These are phyloP conservation scores for Penicillium vulpinum DNA, from an alignment of 2,329 filamentous ascomycete genomes.

Conservation along the genomic window DNA sequence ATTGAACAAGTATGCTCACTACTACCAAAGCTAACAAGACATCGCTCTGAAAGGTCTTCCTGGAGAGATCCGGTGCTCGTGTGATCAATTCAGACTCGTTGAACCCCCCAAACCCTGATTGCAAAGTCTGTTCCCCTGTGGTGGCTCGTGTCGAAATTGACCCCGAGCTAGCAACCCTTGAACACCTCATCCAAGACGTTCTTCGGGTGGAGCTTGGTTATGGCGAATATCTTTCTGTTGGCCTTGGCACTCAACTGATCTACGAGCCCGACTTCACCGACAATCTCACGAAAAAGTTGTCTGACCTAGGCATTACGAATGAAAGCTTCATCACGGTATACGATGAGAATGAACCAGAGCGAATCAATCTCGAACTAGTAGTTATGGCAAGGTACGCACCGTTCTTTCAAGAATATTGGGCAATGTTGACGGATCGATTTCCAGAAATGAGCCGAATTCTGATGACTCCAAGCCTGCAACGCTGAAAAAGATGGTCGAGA, in stretches of 20 bases:
- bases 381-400: conserved; percentile 42
- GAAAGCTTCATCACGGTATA: conserved; percentile 79
- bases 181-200: conserved; percentile 74
- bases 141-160: conserved; percentile 69
- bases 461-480: conserved; percentile 44
- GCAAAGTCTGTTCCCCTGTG: conserved; percentile 77
- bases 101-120: conserved; percentile 71
- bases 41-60: conserved; percentile 61
- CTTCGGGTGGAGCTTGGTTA: conserved; percentile 72
- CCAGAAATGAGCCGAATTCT: conserved; percentile 31
- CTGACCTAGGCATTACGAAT: conserved; percentile 70
- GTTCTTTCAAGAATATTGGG: not conserved
- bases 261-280: conserved; percentile 90
- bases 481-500: conserved; percentile 43
- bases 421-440: conserved; percentile 13
- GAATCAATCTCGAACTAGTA: conserved; percentile 74
- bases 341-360: conserved; percentile 69
- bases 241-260: conserved; percentile 71
- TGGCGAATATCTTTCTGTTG: conserved; percentile 76
- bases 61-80: conserved; percentile 65
- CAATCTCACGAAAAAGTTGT: conserved; percentile 76
- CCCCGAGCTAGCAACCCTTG: conserved; percentile 69
- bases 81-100: conserved; percentile 59
- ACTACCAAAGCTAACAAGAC: not conserved
- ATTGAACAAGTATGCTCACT: not conserved